A percentile compares a stretch with the other conserved stretches of the same genome.
These are phyloP conservation scores for Solanum pennellii DNA, from an alignment of 257 asterid genomes.

Conservation along the genomic window DNA sequence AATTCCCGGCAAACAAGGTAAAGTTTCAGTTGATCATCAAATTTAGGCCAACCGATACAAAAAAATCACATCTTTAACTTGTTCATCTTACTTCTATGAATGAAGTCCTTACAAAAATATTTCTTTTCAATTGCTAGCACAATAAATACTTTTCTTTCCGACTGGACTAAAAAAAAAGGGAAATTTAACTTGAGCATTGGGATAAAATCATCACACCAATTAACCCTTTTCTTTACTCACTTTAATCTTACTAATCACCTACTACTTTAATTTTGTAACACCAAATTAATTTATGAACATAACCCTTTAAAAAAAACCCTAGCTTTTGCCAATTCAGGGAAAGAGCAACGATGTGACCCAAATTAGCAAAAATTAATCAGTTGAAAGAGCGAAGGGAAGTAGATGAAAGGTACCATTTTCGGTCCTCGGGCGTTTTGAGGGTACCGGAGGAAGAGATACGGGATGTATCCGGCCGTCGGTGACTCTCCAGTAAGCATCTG, in stretches of 20 bases:
- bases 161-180: not conserved
- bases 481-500: conserved; percentile 71
- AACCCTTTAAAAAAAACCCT: not conserved
- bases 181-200: not conserved
- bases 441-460: conserved; percentile 23
- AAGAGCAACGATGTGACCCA: not conserved
- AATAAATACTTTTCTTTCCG: not conserved
- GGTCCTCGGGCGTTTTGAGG: conserved; percentile 64
- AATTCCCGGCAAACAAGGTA: not conserved
- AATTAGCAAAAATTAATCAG: not conserved
- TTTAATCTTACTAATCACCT: not conserved
- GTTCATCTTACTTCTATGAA: not conserved
- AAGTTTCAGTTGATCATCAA: not conserved
- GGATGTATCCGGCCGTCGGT: conserved; percentile 34
- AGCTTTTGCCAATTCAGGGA: not conserved
- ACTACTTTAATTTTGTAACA: not conserved
- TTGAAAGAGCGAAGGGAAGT: not conserved
- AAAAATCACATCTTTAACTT: not conserved
- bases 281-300: not conserved
- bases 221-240: not conserved
- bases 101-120: not conserved
- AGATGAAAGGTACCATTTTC: conserved; percentile 36
- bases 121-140: not conserved
- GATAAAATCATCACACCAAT: not conserved
- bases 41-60: not conserved